Conservation (phyloP, 2,329 filamentous ascomycete genomes). For the Monosporascus sp. region DNA sequence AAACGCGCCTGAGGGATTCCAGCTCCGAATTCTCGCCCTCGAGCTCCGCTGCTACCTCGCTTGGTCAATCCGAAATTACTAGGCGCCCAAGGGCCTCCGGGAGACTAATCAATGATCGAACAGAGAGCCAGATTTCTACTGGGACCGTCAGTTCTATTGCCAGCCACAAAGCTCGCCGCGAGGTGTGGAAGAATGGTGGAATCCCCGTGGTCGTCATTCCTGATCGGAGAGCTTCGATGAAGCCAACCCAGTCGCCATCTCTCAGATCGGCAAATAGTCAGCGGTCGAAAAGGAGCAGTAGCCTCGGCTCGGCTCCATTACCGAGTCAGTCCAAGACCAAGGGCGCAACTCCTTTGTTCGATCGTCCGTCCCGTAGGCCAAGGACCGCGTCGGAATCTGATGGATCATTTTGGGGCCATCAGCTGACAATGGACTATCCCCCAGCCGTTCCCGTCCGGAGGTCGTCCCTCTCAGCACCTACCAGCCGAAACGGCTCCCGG, state of each 20-base stretch:
- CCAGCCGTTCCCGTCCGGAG: constrained; percentile 51
- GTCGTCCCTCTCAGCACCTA: constrained; percentile 59
- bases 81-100: constrained; percentile 24
- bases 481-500: constrained; percentile 46
- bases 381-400: constrained; percentile 44
- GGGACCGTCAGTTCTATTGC: constrained; percentile 44
- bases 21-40: constrained; percentile 34
- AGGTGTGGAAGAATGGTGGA: constrained; percentile 53
- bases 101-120: constrained; percentile 26
- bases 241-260: constrained; percentile 46
- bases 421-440: constrained; percentile 56
- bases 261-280: constrained; percentile 58
- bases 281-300: constrained; percentile 48
- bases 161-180: constrained; percentile 51
- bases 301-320: constrained; percentile 42
- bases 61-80: constrained; percentile 25
- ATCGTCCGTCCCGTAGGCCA: constrained; percentile 35
- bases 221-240: constrained; percentile 49
- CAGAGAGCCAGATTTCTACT: constrained; percentile 46
- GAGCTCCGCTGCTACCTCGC: constrained; percentile 39
- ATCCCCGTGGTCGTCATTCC: constrained; percentile 61
- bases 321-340: constrained; percentile 37
- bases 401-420: constrained; percentile 37
- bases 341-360: constrained; percentile 38
- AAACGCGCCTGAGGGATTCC: constrained; percentile 35